These are phyloP conservation scores for Imleria badia DNA, from an alignment of 768 basidiomycete genomes.

Conservation along the genomic window DNA sequence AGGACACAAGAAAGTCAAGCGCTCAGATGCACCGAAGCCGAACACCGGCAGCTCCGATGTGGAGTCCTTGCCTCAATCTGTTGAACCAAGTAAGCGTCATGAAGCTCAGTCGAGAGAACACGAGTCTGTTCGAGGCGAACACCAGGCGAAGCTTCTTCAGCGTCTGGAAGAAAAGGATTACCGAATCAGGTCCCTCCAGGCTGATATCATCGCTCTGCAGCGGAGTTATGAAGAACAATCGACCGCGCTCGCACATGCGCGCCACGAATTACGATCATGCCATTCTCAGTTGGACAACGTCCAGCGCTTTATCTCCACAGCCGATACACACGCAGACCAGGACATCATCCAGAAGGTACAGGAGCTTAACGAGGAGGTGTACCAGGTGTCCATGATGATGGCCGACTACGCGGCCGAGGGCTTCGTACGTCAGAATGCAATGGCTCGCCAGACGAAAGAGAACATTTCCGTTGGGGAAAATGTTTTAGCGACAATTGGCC, in stretches of 20 bases:
- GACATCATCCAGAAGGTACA: conserved; percentile 1
- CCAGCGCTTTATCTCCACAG: not conserved
- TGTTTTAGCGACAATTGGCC: not conserved
- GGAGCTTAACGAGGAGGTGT: conserved; percentile 4
- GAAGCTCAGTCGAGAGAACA: not conserved
- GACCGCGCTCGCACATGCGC: not conserved
- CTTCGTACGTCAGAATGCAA: not conserved
- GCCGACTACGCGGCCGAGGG: not conserved
- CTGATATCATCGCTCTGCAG: not conserved
- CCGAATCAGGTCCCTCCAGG: not conserved
- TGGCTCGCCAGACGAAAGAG: not conserved
- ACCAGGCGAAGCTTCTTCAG: not conserved
- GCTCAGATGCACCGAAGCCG: not conserved
- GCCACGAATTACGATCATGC: not conserved
- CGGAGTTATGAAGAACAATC: not conserved
- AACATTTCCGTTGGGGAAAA: not conserved
- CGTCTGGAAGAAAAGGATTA: not conserved
- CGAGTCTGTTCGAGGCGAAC: not conserved
- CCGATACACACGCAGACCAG: conserved; percentile 1
- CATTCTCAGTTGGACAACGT: not conserved
- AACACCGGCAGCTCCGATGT: too few species aligned
- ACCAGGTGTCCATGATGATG: not conserved
- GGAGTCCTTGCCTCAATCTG: too few species aligned
- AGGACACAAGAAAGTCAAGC: not conserved
- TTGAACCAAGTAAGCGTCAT: not conserved